phyloP scores from a whole-genome alignment of 2,329 filamentous ascomycete species.

The Penicillium italicum region DNA sequence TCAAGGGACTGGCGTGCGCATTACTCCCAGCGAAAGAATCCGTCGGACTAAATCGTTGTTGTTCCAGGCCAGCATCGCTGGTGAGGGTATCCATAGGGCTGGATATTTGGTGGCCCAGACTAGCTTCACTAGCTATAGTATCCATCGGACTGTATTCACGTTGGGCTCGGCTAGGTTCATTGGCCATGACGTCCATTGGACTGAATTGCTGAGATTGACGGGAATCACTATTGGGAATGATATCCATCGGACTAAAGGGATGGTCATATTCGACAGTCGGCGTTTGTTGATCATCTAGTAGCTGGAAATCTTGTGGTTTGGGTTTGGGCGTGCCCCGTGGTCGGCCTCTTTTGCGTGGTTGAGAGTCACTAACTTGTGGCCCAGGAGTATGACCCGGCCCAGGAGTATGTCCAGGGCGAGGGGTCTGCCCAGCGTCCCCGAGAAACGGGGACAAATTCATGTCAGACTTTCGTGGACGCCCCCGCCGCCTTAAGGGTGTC shows the following conservation, averaged over 20 bases:
- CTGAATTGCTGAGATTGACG: slow-evolving; percentile 15
- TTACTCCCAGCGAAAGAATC: slow-evolving; percentile 7
- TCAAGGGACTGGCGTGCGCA: slow-evolving; percentile 22
- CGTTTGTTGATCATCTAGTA: slow-evolving; percentile 19
- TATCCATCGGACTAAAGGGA: slow-evolving; percentile 25
- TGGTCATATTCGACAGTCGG: slow-evolving; percentile 9
- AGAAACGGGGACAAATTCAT: slow-evolving; percentile 36
- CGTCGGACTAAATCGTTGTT: slow-evolving; percentile 12
- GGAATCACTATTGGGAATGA: slow-evolving; percentile 26
- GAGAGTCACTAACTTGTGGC: slow-evolving; percentile 23
- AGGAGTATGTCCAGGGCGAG: slow-evolving; percentile 23
- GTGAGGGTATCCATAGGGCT: not conserved
- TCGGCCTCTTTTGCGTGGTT: slow-evolving; percentile 37
- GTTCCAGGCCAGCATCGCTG: slow-evolving; percentile 12
- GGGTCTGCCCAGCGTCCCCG: slow-evolving; percentile 28
- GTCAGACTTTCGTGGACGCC: slow-evolving; percentile 44
- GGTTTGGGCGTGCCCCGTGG: slow-evolving; percentile 31
- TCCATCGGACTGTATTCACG: slow-evolving; percentile 14
- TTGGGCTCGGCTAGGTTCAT: slow-evolving; percentile 15
- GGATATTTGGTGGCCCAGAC: not conserved
- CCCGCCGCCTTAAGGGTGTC: slow-evolving; percentile 42
- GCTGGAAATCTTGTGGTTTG: slow-evolving; percentile 11
- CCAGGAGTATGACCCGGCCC: slow-evolving; percentile 29
- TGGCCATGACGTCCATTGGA: slow-evolving; percentile 7
- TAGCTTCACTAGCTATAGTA: slow-evolving; percentile 6